A percentile compares a stretch with the other conserved stretches of the same genome.
phyloP scores from a whole-genome alignment of 441 rosid species.

The Theobroma grandiflorum region DNA sequence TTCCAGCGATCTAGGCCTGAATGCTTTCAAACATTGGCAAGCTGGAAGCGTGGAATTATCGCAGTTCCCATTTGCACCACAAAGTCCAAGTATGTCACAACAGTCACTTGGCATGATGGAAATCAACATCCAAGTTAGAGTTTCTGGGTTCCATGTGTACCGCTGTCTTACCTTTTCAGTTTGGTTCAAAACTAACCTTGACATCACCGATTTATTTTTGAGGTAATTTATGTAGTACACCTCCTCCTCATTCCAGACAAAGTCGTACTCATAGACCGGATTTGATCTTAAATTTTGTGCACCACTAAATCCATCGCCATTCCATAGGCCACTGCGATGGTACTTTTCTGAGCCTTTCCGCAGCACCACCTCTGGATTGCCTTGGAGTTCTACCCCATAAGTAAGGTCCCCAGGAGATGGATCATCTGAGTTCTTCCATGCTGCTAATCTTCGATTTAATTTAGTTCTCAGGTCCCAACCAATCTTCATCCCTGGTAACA shows the following conservation, averaged over 20 bases:
- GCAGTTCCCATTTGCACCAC: conserved; percentile 20
- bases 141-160: conserved; percentile 32
- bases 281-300: conserved; percentile 27
- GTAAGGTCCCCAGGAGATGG: conserved; percentile 49
- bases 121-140: conserved; percentile 28
- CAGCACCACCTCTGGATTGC: conserved; percentile 37
- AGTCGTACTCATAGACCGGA: conserved; percentile 32
- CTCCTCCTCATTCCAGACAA: conserved; percentile 40
- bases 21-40: background rate
- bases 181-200: conserved; percentile 35
- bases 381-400: conserved; percentile 34
- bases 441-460: conserved; percentile 30
- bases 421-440: conserved; percentile 48
- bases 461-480: conserved; percentile 45
- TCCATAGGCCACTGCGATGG: conserved; percentile 46
- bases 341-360: conserved; percentile 44
- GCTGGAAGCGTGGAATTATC: background rate
- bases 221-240: conserved; percentile 34
- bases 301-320: conserved; percentile 43
- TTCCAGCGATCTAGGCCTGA: background rate
- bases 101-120: conserved; percentile 20
- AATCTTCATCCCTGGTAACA: conserved; percentile 46
- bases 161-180: conserved; percentile 22
- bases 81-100: background rate
- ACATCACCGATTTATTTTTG: conserved; percentile 33